phyloP scores from a whole-genome alignment of 768 basidiomycete species.

The Tylopilus sp. region DNA sequence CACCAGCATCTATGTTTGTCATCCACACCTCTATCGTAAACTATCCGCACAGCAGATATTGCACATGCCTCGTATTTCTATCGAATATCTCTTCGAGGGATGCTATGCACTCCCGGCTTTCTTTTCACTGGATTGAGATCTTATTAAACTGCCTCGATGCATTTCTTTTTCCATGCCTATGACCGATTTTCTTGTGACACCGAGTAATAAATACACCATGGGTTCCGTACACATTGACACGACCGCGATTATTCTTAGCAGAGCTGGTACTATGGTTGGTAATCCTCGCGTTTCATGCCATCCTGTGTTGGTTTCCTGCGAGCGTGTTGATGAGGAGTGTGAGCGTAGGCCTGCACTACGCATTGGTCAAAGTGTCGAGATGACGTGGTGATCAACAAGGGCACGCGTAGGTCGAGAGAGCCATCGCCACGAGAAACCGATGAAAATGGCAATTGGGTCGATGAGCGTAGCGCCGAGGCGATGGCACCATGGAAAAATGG shows the following conservation, averaged over 20 bases:
- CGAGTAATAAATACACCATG: conserved; percentile 12
- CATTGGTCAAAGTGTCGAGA: conserved; percentile 1
- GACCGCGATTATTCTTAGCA: conserved; percentile 23
- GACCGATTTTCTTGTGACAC: conserved; percentile 15
- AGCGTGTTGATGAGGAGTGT: background rate
- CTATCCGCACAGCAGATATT: conserved; percentile 27
- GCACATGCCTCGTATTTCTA: conserved; percentile 32
- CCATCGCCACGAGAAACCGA: conserved; percentile 7
- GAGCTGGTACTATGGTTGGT: conserved; percentile 14
- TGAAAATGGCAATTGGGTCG: background rate
- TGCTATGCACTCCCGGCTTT: background rate
- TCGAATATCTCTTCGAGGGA: conserved; percentile 15
- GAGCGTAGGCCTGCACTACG: background rate
- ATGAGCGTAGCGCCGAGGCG: conserved; percentile 5
- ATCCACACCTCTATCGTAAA: conserved; percentile 22
- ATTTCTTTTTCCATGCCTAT: background rate
- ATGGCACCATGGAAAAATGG: conserved; percentile 1
- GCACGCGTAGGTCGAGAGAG: conserved; percentile 2
- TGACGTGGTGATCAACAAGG: conserved; percentile 14
- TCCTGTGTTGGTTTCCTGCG: background rate
- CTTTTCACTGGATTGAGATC: background rate
- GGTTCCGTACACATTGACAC: conserved; percentile 13
- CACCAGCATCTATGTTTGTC: conserved; percentile 27
- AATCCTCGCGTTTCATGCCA: conserved; percentile 10
- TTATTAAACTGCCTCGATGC: conserved; percentile 1